Percentiles rank a stretch among this genome's conserved stretches.
Conservation (phyloP, 371 early-diverging fungal genomes). For the Mortierella sp. region DNA sequence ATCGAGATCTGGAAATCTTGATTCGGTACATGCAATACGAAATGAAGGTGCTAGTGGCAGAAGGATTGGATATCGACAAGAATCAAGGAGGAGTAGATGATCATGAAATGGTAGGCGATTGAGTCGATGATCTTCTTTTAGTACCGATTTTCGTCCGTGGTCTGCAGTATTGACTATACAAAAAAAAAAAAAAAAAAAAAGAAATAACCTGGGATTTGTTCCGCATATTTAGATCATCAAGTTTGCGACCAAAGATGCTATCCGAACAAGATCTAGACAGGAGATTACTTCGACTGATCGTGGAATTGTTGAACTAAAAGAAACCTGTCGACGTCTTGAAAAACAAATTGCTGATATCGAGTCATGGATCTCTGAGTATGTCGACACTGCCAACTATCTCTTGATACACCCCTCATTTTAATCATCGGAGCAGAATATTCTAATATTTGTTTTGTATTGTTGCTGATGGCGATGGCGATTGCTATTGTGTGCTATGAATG, state of each 20-base stretch:
- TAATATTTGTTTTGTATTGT: not conserved
- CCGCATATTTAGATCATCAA: slow-evolving; percentile 27
- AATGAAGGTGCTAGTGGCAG: slow-evolving; percentile 29
- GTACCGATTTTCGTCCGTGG: too few species aligned
- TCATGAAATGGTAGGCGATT: slow-evolving; percentile 31
- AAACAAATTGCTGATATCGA: slow-evolving; percentile 39
- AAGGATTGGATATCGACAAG: slow-evolving; percentile 25
- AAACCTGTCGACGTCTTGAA: slow-evolving; percentile 33
- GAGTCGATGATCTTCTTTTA: too few species aligned
- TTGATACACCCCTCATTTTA: not conserved
- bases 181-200: too few species aligned
- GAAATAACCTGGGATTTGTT: too few species aligned
- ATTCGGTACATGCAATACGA: slow-evolving; percentile 45
- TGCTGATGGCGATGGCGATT: not conserved
- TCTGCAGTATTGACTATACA: not conserved
- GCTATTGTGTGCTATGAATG: not conserved
- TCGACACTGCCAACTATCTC: not conserved
- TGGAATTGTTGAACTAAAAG: slow-evolving; percentile 40
- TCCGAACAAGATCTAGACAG: slow-evolving; percentile 25
- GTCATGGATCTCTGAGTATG: slow-evolving; percentile 37
- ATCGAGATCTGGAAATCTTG: slow-evolving; percentile 42
- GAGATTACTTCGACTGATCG: slow-evolving; percentile 36
- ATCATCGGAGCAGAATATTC: not conserved
- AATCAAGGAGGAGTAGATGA: slow-evolving; percentile 28
- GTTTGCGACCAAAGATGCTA: slow-evolving; percentile 37